Evolutionary conservation across 2,329 filamentous ascomycete genomes (phyloP), one percentile per base, ranked within the genome.

Genomic region (Aureobasidium sp.): DNA sequence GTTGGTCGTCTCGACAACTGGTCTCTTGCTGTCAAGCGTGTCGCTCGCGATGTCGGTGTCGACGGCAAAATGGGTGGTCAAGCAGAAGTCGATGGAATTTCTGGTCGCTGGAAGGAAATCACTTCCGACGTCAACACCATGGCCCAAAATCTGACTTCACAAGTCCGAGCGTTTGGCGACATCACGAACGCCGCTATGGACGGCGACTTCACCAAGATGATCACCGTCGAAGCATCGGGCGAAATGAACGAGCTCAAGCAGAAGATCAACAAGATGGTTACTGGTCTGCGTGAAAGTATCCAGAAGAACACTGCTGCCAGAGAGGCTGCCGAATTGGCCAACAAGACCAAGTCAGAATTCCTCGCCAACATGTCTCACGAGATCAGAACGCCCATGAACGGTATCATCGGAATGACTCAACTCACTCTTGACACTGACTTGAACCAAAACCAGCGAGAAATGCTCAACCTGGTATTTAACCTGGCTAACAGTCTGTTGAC

Each of bases 261-360:
- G 69, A 97, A 97, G 80, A 97, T 99, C 81, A 99, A 97, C 73
- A 90, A 95, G 78, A 99, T 99, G 94, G 92, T 97, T 57, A 94
- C 89, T 71, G 96, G 95, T 71, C 78, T 99, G 64, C 82, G 93
- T 67, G 94, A 97, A 75, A 95, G 89, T 80, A 96, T 99, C 67
- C 92, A 97, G 73, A 86, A 91, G 72, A 99, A 97, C 73, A 96
- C 92, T 3, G 90, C 92, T 66, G 94, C 94, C 61, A 88, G 94
- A 74, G 93, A 97, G 74, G 92, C 93, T 49, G 94, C 94, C 69
- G 94, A 99, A 73, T 79, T 96, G 71, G 94, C 94, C 64, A 97
- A 96, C 79, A 93, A 95, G 76, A 97, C 93, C 43, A 99, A 99
- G 72, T 96, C 93, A 10, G 94, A 97, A 71, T 99, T 99, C 78